Percentiles rank a stretch among this genome's conserved stretches.
Evolutionary conservation across 495 filamentous ascomycete species (phyloP).

Genomic region (Penicillium cataractarum): DNA sequence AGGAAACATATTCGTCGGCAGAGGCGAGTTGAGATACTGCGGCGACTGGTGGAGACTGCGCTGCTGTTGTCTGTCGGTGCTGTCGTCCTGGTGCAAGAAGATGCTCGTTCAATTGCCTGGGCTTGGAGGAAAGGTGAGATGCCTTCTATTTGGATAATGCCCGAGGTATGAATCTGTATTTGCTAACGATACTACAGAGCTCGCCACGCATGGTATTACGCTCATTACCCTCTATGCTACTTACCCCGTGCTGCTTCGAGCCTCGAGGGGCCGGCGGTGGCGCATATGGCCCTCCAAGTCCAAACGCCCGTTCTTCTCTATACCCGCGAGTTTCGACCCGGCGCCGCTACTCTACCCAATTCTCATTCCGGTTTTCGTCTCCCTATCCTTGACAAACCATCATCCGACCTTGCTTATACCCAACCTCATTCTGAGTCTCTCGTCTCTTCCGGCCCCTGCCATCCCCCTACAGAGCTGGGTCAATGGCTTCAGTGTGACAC

Average conservation of each 20-base stretch:
- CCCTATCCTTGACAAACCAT: constrained; percentile 69
- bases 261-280: constrained; percentile 30
- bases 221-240: constrained; percentile 47
- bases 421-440: constrained; percentile 80
- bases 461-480: constrained; percentile 62
- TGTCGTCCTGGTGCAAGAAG: constrained; percentile 39
- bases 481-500: constrained; percentile 61
- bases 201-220: constrained; percentile 46
- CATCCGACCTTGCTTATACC: constrained; percentile 62
- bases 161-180: background rate
- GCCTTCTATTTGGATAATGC: background rate
- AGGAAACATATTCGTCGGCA: constrained; percentile 34
- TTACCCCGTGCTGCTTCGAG: constrained; percentile 48
- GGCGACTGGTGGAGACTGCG: constrained; percentile 47
- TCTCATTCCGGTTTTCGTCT: constrained; percentile 73
- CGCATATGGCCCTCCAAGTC: constrained; percentile 36
- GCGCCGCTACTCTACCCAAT: constrained; percentile 89
- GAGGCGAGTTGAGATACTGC: constrained; percentile 48
- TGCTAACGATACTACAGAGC: constrained; percentile 43
- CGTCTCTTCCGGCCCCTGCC: constrained; percentile 71
- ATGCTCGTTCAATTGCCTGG: constrained; percentile 41
- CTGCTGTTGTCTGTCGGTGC: constrained; percentile 51
- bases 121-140: constrained; percentile 47
- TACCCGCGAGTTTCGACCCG: constrained; percentile 82
- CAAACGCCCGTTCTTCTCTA: constrained; percentile 43